Base-by-base conservation (phyloP, 768 basidiomycete genomes). In the Mycena kentingensis region DNA sequence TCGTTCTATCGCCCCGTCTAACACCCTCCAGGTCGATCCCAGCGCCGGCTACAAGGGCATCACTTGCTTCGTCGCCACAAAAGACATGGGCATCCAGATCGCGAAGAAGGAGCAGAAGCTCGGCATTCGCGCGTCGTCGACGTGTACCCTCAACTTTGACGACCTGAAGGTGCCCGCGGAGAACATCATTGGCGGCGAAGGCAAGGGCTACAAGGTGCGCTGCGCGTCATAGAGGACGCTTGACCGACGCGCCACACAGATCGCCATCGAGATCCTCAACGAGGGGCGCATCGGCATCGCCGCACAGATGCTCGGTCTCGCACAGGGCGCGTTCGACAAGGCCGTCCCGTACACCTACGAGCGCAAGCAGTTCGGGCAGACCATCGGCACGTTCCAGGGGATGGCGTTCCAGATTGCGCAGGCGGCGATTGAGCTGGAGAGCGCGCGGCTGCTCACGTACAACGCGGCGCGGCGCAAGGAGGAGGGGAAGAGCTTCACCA, bases 21-120 rank as follows among this genome's bases (percentile, higher is more conserved):
- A 5, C 29, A 39, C 52, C 29, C 10, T 25, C 19, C 47, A 90
- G 88, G 65, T 85, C 18, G 93, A 97, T 69, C 88, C 91, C 1
- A 88, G 81, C 59, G 93, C 93, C 67, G 95, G 97, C 0, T 98
- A 99, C 82, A 99, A 98, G 70, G 97, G 97, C 19, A 99, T 99
- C 69, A 96, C 97, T 4, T 98, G 96, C 71, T 99, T 99, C 72
- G 75, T 96, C 41, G 90, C 93, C 24, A 93, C 93, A 38, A 96
- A 92, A 70, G 93, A 96, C 54, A 94, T 95, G 92, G 97, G 96
- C 11, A 79, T 99, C 55, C 77, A 98, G 69, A 93, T 98, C 53
- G 95, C 95, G 16, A 99, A 99, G 80, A 98, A 98, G 76, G 97
- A 99, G 70, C 87, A 97, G 72, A 99, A 99, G 71, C 83, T 98